These are phyloP conservation scores for Saturnispora halmiae DNA, from an alignment of 805 yeast species.

Conservation along the genomic window DNA sequence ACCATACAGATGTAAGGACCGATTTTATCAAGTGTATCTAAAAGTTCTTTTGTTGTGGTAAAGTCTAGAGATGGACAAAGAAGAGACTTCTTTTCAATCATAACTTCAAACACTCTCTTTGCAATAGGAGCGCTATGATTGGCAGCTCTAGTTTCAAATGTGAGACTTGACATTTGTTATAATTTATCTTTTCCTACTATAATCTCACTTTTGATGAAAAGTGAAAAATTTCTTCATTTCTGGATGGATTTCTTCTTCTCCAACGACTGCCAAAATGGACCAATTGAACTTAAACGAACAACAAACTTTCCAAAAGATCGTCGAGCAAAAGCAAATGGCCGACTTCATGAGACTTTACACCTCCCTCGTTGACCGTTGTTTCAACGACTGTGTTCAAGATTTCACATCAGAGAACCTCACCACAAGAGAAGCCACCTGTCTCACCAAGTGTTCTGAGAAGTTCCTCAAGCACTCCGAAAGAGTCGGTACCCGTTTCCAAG, in stretches of 20 bases:
- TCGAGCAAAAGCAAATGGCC: conserved; percentile 96
- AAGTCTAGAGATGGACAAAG: conserved; percentile 95
- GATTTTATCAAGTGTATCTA: conserved; percentile 60
- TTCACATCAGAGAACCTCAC: conserved; percentile 89
- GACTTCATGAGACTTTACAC: conserved; percentile 98
- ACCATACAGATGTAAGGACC: conserved; percentile 91
- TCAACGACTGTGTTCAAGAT: conserved; percentile 95
- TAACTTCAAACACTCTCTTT: conserved; percentile 55
- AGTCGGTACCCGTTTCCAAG: conserved; percentile 98
- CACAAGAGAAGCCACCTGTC: conserved; percentile 75
- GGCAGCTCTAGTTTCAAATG: conserved; percentile 64
- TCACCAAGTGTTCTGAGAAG: conserved; percentile 90
- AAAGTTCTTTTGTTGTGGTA: conserved; percentile 64
- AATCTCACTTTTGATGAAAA: background rate
- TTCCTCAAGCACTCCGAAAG: conserved; percentile 97
- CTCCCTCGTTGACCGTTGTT: conserved; percentile 91
- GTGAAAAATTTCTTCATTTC: conserved; percentile 2
- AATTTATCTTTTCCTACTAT: background rate
- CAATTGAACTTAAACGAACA: conserved; percentile 92
- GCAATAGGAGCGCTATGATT: conserved; percentile 75
- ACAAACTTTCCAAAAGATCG: conserved; percentile 90
- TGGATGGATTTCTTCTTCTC: background rate
- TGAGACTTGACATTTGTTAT: conserved; percentile 9
- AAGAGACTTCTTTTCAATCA: conserved; percentile 76
- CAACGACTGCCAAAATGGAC: conserved; percentile 52